These are phyloP conservation scores for Diplogelasinospora grovesii DNA, from an alignment of 495 filamentous ascomycete genomes.

Conservation along the genomic window DNA sequence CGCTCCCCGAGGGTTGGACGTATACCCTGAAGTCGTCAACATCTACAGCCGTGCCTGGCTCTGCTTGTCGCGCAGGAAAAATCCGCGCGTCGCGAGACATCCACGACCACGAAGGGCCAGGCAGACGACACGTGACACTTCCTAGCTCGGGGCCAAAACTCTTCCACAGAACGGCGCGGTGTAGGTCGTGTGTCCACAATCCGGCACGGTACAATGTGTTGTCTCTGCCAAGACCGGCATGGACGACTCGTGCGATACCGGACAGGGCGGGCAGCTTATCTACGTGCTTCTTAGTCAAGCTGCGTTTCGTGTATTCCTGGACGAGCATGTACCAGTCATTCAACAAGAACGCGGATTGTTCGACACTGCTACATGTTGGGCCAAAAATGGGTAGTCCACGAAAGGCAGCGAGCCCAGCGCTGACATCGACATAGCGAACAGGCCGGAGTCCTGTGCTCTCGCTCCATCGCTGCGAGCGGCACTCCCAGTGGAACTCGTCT, in stretches of 20 bases:
- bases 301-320: constrained; percentile 11
- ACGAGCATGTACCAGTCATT: constrained; percentile 14
- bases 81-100: constrained; percentile 2
- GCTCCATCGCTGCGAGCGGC: constrained; percentile 2
- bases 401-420: constrained; percentile 1
- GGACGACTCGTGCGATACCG: constrained; percentile 15
- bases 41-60: not conserved
- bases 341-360: constrained; percentile 3
- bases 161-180: not conserved
- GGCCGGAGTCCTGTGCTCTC: constrained; percentile 1
- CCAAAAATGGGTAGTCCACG: not conserved
- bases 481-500: constrained; percentile 14
- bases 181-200: not conserved
- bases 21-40: too few species aligned
- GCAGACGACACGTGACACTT: not conserved
- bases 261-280: constrained; percentile 25
- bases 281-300: constrained; percentile 6
- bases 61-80: not conserved
- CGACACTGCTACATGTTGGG: too few species aligned
- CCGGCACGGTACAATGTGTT: not conserved
- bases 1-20: too few species aligned
- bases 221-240: not conserved
- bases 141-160: not conserved
- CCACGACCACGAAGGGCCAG: constrained; percentile 4
- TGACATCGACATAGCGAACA: not conserved